phyloP scores from a whole-genome alignment of 225 moss, liverwort and hornwort species.

The Lunularia cruciata region DNA sequence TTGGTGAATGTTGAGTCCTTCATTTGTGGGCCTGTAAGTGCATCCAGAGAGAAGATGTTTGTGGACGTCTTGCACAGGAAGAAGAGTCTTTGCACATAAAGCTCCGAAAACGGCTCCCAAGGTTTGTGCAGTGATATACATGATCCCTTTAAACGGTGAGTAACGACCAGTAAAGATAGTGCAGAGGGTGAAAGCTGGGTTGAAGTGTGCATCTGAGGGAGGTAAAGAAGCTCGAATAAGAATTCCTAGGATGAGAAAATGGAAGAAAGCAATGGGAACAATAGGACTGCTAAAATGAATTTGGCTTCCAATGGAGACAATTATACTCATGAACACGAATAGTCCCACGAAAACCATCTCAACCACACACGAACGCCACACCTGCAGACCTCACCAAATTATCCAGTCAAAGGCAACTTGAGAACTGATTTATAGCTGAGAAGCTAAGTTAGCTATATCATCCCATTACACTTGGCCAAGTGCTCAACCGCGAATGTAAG shows the following conservation, averaged over 20 bases:
- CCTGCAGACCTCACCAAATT: no score
- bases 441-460: no score
- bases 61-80: constrained; percentile 14
- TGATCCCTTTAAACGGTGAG: not conserved
- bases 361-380: not conserved
- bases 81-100: constrained; percentile 22
- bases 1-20: constrained; percentile 21
- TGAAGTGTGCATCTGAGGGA: not conserved
- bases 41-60: constrained; percentile 15
- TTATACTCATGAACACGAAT: not conserved
- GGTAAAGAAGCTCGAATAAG: not conserved
- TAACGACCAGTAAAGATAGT: not conserved
- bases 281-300: not conserved
- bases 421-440: no score
- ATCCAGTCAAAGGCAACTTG: no score
- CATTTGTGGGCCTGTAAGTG: not conserved
- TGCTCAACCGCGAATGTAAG: no score
- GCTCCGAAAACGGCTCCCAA: not conserved
- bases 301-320: not conserved
- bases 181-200: not conserved
- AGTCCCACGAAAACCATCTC: not conserved
- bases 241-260: not conserved
- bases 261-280: constrained; percentile 5
- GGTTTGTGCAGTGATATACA: constrained; percentile 3
- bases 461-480: no score